Evolutionary conservation across 192 early-diverging fungal genomes (phyloP), one percentile per base, ranked within the genome.

Genomic region (Helicostylum pulchrum): DNA sequence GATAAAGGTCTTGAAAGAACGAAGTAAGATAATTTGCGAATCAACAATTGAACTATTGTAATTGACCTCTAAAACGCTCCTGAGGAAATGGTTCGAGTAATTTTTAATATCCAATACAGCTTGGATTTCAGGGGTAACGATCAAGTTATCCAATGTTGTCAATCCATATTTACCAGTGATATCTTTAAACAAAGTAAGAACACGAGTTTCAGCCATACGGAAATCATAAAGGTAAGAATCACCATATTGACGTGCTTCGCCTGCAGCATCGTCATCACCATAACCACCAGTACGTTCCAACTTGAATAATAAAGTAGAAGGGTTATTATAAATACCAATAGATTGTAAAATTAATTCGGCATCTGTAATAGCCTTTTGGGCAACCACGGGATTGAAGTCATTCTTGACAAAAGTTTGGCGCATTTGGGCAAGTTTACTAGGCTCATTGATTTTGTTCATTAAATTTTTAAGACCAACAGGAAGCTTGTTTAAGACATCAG

Each of bases 151-250:
- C n/a, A 15, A 20, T n/a, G 45, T 43, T 14, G 39, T 20, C 4
- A n/a, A 30, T 23, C 61, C 60, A 53, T 20, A 42, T 21, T 48
- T 46, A 7, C 23, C 21, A 9, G 17, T 32, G 15, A 64, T 17
- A 11, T 63, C 46, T 15, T 23, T 12, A 19, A 26, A 48, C 17
- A 70, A 39, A 15, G 51, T 36, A 12, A 51, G 14, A 23, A 67
- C 30, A 4, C 71, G 59, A 21, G 55, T 45, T 32, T 54, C 43
- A 5, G 65, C 60, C 14, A 73, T 12, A 10, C 11, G n/a, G 32
- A 66, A 39, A 62, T 73, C 71, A 55, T 77, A 77, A 9, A 70
- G 49, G 39, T 64, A 77, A 14, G 64, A 62, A 9, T 66, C 57
- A 7, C 76, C 76, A 67, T 73, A 77, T 30, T 70, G 58, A 21